Evolutionary conservation across 1,139 yeast species (phyloP), one percentile per base, ranked within the genome.

Genomic region (Scheffersomyces titani): DNA sequence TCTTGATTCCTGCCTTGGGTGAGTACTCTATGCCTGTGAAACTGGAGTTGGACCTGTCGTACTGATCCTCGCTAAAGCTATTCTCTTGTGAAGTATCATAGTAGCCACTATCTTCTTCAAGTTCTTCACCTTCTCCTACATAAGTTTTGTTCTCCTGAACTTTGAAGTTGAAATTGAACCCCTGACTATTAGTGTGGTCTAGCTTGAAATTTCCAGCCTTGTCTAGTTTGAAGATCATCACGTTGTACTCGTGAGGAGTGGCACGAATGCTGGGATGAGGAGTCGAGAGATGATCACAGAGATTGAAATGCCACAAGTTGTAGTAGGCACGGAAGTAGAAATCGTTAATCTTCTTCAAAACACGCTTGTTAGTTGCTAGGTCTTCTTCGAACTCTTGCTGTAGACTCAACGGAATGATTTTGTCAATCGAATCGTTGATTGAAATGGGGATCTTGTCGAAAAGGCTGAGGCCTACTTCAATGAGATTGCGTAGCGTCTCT

Each of bases 261-360:
- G 9, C 16, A 24, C 40, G n/a, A 49, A 19, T 49, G 6, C 44
- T 49, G 16, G 24, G 13, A n/a, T 36, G 52, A 22, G 40, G 51
- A 6, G 50, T 46, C 19, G 59, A 45, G 18, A 65, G 55, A 54
- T 70, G 70, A 67, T 89, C 94, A 65, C 92, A 85, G 53, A 89
- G 72, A 65, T 89, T 89, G 67, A 87, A 88, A 68, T 89, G 92
- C 96, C 96, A 89, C 60, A 87, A 78, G 66, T 88, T 87, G 63
- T 87, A 87, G 69, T 86, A 88, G 1, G 91, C 86, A 19, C 84
- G 76, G 65, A 84, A 83, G 63, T 86, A 83, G 54, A 82, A 74
- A 62, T 86, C 90, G 65, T 85, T 85, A 54, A 81, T 70, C 55
- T 70, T 66, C 54, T 74, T 72, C 47, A 75, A 62, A 9, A 72